These are phyloP conservation scores for Zygosaccharomyces sapae DNA, from an alignment of 1,139 yeast genomes.

Conservation along the genomic window DNA sequence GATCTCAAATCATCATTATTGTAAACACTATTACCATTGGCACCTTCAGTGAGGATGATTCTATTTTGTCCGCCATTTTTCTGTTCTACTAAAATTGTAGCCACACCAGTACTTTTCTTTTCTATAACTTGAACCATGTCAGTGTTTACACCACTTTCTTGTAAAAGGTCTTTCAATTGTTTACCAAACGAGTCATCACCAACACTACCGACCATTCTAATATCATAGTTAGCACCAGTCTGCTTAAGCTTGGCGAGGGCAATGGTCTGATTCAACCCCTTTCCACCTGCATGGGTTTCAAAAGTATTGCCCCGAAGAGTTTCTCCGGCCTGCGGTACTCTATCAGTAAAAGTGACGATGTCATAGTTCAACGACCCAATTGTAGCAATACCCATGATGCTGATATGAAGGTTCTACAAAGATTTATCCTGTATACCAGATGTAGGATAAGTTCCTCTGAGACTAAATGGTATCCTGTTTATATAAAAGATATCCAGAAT, in stretches of 20 bases:
- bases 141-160: slow-evolving; percentile 49
- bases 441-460: too few relatives aligned
- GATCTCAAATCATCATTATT: slow-evolving; percentile 42
- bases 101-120: slow-evolving; percentile 65
- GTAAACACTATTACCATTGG: slow-evolving; percentile 64
- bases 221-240: slow-evolving; percentile 31
- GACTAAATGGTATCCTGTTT: too few relatives aligned
- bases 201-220: slow-evolving; percentile 76
- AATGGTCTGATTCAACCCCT: slow-evolving; percentile 87
- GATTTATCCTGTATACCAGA: too few relatives aligned
- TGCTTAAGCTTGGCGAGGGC: slow-evolving; percentile 60
- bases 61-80: slow-evolving; percentile 74
- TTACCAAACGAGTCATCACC: slow-evolving; percentile 78
- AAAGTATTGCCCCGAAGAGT: slow-evolving; percentile 70
- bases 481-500: too few relatives aligned
- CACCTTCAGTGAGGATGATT: slow-evolving; percentile 80
- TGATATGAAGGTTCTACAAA: background rate
- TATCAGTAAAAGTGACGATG: slow-evolving; percentile 70
- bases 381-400: slow-evolving; percentile 46
- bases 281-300: slow-evolving; percentile 89
- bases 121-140: slow-evolving; percentile 43
- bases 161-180: slow-evolving; percentile 52
- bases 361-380: slow-evolving; percentile 91
- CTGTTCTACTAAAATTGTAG: slow-evolving; percentile 77
- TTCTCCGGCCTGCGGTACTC: slow-evolving; percentile 81